Percentiles rank a stretch among this genome's conserved stretches.
Conservation (phyloP, 768 basidiomycete species). For the Lactarius hatsudake region DNA sequence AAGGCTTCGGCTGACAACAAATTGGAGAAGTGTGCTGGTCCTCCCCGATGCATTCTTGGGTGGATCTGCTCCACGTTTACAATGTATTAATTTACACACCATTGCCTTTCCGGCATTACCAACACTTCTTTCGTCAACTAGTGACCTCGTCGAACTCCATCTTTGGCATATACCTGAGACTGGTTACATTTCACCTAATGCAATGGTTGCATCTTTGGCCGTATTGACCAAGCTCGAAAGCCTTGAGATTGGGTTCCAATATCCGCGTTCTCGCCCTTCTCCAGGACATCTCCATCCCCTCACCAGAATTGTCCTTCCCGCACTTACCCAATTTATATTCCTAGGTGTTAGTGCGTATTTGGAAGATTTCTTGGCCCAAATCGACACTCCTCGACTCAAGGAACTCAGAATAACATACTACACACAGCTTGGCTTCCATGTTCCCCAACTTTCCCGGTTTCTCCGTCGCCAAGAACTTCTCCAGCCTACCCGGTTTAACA, state of each 20-base stretch:
- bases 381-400: not conserved
- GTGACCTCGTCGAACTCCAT: not conserved
- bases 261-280: not conserved
- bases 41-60: not conserved
- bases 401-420: not conserved
- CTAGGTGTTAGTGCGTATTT: not conserved
- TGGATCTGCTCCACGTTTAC: not conserved
- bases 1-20: not conserved
- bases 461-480: not conserved
- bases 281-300: not conserved
- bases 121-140: not conserved
- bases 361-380: not conserved
- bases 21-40: not conserved
- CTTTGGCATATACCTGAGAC: not conserved
- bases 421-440: not conserved
- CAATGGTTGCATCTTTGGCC: not conserved
- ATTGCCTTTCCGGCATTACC: not conserved
- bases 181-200: not conserved
- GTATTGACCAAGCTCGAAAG: not conserved
- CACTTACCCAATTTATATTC: not conserved
- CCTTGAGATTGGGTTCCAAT: not conserved
- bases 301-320: not conserved
- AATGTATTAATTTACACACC: not conserved
- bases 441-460: not conserved
- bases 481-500: not conserved